A percentile compares a stretch with the other conserved stretches of the same genome.
Conservation (phyloP, 1,284 basidiomycete species). For the Ganoderma meredithae region DNA sequence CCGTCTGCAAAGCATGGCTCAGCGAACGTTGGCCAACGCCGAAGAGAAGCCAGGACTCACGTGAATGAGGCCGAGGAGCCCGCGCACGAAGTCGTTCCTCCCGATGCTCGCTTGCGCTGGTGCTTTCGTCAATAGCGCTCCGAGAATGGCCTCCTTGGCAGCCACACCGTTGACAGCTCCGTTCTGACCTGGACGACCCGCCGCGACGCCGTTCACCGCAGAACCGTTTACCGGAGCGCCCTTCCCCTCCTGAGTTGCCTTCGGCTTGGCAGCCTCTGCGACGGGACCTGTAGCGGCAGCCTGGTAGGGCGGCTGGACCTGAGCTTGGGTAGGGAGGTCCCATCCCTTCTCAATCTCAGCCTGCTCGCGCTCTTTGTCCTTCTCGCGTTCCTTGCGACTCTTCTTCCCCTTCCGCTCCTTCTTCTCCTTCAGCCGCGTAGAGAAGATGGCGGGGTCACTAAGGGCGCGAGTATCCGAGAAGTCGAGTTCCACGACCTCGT, state of each 20-base stretch:
- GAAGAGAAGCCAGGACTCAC: conserved; percentile 49
- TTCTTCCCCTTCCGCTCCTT: conserved; percentile 42
- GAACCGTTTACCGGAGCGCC: not conserved
- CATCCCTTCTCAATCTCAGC: conserved; percentile 67
- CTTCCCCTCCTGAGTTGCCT: not conserved
- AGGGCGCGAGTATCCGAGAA: conserved; percentile 73
- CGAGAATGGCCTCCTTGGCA: conserved; percentile 42
- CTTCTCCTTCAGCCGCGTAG: conserved; percentile 44
- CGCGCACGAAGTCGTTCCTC: conserved; percentile 70
- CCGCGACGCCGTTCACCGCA: not conserved
- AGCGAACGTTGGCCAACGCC: not conserved
- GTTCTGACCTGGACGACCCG: conserved; percentile 8
- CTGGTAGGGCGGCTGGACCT: conserved; percentile 22
- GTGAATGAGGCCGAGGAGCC: conserved; percentile 73
- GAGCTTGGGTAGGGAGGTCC: conserved; percentile 53
- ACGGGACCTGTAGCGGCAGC: conserved; percentile 21
- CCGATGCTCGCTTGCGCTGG: conserved; percentile 42
- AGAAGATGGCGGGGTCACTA: conserved; percentile 65
- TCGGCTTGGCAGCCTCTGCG: conserved; percentile 20
- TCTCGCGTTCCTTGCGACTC: conserved; percentile 48
- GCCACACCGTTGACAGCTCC: conserved; percentile 26
- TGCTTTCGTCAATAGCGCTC: conserved; percentile 35
- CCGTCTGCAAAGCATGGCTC: conserved; percentile 24
- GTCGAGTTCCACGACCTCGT: conserved; percentile 69
- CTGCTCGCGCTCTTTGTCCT: conserved; percentile 51